Evolutionary conservation across 495 filamentous ascomycete species (phyloP).

Genomic region (Cladorrhinum samala): DNA sequence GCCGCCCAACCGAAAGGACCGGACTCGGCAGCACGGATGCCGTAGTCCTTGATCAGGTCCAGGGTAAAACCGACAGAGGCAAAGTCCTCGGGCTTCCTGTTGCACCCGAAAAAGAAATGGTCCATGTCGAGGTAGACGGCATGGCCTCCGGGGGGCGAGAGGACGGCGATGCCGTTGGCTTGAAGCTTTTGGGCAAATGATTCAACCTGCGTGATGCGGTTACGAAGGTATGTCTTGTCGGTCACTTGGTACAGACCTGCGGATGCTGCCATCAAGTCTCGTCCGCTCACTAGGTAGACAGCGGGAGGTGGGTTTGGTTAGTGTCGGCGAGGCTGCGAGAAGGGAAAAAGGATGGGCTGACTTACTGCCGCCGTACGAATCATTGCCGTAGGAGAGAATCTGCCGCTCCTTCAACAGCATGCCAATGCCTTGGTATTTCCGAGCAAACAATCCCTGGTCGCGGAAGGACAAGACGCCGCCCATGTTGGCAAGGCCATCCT

Average conservation of each 20-base stretch:
- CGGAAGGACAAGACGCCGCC: constrained; percentile 6
- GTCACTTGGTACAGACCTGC: constrained; percentile 8
- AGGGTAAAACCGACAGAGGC: background rate
- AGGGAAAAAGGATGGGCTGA: background rate
- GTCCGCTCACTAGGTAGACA: constrained; percentile 10
- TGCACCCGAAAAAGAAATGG: constrained; percentile 3
- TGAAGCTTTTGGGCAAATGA: constrained; percentile 6
- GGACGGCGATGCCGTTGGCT: background rate
- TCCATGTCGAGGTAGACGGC: constrained; percentile 4
- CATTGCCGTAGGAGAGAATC: constrained; percentile 5
- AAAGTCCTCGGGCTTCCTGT: constrained; percentile 2
- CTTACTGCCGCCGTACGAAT: constrained; percentile 9
- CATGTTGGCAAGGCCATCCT: constrained; percentile 8
- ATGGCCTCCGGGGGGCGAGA: background rate
- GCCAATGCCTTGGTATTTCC: constrained; percentile 4
- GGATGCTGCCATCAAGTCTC: constrained; percentile 5
- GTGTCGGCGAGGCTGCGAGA: no score
- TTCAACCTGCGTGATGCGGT: constrained; percentile 5
- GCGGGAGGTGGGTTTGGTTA: no score
- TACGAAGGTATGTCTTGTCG: background rate
- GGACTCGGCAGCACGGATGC: constrained; percentile 4
- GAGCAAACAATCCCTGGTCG: constrained; percentile 3
- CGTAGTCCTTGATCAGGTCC: constrained; percentile 2
- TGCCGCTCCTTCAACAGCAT: constrained; percentile 7
- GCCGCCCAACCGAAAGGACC: constrained; percentile 1